phyloP scores from a whole-genome alignment of 331 rosid species.

The Quercus tomentella region DNA sequence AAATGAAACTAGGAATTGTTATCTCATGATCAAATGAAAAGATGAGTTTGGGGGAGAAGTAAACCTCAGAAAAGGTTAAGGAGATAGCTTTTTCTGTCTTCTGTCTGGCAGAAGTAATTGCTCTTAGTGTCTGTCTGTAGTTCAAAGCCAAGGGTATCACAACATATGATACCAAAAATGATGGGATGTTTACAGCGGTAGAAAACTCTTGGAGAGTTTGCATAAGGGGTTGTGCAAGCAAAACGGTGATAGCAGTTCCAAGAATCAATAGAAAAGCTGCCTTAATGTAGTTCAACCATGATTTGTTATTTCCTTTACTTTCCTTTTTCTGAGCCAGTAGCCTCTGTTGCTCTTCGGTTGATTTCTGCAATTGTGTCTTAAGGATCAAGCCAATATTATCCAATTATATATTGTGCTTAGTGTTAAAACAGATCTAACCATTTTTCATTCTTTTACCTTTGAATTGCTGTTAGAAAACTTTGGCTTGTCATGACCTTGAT shows the following conservation, averaged over 20 bases:
- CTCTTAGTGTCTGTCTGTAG: conserved; percentile 10
- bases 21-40: not conserved
- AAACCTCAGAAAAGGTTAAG: conserved; percentile 42
- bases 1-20: too few species aligned
- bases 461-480: not conserved
- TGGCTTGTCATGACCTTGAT: not conserved
- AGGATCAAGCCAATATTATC: not conserved
- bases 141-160: conserved; percentile 32
- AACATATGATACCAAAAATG: conserved; percentile 30
- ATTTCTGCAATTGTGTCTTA: conserved; percentile 2
- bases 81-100: conserved; percentile 32
- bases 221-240: conserved; percentile 32
- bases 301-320: not conserved
- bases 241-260: conserved; percentile 20
- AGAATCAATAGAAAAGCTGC: conserved; percentile 24
- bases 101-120: conserved; percentile 23
- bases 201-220: conserved; percentile 13
- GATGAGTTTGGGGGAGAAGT: not conserved
- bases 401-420: not conserved
- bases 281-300: conserved; percentile 23
- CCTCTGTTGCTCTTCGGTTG: conserved; percentile 8
- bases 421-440: too few species aligned
- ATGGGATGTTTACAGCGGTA: conserved; percentile 26
- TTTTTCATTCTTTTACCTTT: conserved; percentile 1
- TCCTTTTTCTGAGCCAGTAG: not conserved